Base-by-base conservation (phyloP, 2,329 filamentous ascomycete species). In the Apiospora saccharicola region DNA sequence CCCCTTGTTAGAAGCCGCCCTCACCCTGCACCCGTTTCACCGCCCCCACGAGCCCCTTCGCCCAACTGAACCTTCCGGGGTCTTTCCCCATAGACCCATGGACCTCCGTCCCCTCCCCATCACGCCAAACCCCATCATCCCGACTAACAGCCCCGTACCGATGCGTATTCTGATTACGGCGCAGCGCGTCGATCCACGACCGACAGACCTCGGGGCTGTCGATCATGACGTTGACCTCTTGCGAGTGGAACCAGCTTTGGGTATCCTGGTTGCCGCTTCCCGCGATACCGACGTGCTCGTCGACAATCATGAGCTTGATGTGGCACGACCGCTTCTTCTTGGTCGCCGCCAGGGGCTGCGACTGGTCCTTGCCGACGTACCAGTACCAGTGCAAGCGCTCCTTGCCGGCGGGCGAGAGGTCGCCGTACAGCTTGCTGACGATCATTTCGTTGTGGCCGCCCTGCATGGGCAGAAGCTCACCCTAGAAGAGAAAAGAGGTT, bases 221-320 rank as follows among this genome's bases (percentile, higher is more conserved):
- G 7, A 95, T 82, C 87, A 96, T 90, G 34, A 95, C 81, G 75
- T 96, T 95, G 71, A 93, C 87, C 80, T 96, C 93, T 80, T 95
- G 92, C 71, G 88, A 91, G 78, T 96, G 93, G 75, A 88, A 95
- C 90, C 92, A 95, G 26, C 88, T 90, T 81, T 96, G 93, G 1
- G 93, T 95, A 76, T 96, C 93, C 79, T 95, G 91, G 77, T 95
- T 96, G 0, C 93, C 93, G 75, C 90, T 93, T 4, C 93, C 93
- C 80, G 93, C 88, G 47, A 95, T 90, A 2, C 88, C 93, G 47
- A 96, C 86, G 30, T 83, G 83, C 61, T 88, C 88, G 79, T 96
- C 93, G 1, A 90, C 90, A 57, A 95, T 92, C 84, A 95, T 88
- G 3, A 96, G 84, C 79, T 96, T 96, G 79, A 95, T 87, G 80